These are phyloP conservation scores for Limnomonas spitsbergensis DNA, from an alignment of 139 green algal species.

Conservation along the genomic window DNA sequence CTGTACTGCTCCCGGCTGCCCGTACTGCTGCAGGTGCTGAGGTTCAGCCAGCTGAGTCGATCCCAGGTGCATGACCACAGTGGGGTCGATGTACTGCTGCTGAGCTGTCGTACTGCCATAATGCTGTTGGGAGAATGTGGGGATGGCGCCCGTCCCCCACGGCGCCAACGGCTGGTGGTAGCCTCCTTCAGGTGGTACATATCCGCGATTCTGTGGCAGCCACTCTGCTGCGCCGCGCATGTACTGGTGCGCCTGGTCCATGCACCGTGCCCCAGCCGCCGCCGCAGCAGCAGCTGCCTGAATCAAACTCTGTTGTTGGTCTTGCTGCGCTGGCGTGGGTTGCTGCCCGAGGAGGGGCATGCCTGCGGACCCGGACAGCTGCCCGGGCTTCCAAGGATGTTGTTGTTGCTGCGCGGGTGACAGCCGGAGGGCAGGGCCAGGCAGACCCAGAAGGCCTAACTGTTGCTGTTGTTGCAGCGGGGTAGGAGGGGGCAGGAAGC, in stretches of 20 bases:
- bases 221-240: not conserved
- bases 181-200: not conserved
- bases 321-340: not conserved
- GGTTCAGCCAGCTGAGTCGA: not conserved
- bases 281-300: not conserved
- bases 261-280: not conserved
- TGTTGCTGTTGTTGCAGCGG: not conserved
- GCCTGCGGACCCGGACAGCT: no score
- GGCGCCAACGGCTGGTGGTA: not conserved
- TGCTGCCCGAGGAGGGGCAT: not conserved
- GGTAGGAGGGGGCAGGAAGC: not conserved
- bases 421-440: not conserved
- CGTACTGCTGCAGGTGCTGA: not conserved
- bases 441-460: not conserved
- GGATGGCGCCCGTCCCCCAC: not conserved
- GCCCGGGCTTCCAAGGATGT: not conserved
- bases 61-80: constrained; percentile 4
- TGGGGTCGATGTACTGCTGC: no score
- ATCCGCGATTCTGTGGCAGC: not conserved
- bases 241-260: not conserved
- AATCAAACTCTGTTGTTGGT: not conserved
- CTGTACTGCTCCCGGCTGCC: not conserved
- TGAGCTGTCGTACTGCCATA: not conserved
- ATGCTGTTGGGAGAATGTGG: not conserved
- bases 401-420: not conserved